A percentile compares a stretch with the other conserved stretches of the same genome.
These are phyloP conservation scores for Saksenaea vasiformis DNA, from an alignment of 371 early-diverging fungal genomes.

Conservation along the genomic window DNA sequence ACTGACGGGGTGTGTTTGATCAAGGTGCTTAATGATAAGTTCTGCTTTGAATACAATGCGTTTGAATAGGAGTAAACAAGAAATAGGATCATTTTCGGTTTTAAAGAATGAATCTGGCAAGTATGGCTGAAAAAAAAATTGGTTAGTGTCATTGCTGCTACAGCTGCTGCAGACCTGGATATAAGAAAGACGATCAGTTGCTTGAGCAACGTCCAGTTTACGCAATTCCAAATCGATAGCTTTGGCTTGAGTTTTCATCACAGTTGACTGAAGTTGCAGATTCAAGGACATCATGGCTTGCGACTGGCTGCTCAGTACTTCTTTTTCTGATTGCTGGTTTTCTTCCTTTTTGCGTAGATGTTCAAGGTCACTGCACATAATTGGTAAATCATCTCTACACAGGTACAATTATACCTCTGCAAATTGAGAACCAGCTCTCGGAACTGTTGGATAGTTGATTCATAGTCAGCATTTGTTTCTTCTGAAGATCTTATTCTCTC, in stretches of 20 bases:
- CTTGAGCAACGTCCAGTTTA: constrained; percentile 84
- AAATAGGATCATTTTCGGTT: constrained; percentile 79
- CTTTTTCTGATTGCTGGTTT: constrained; percentile 55
- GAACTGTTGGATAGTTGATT: constrained; percentile 86
- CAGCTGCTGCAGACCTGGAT: constrained; percentile 35
- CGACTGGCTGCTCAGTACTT: constrained; percentile 65
- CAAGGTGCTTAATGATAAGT: constrained; percentile 75
- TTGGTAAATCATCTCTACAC: neutral
- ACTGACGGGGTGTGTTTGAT: constrained; percentile 63
- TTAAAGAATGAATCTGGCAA: constrained; percentile 84
- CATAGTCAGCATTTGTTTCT: constrained; percentile 85
- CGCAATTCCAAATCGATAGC: constrained; percentile 89
- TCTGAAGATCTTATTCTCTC: constrained; percentile 64
- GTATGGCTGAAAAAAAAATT: constrained; percentile 60
- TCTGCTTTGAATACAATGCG: constrained; percentile 82
- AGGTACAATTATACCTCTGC: constrained; percentile 54
- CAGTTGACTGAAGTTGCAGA: constrained; percentile 77
- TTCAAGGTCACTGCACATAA: constrained; percentile 60
- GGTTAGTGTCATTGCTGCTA: neutral
- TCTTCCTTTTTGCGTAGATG: constrained; percentile 67
- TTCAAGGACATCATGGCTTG: constrained; percentile 86
- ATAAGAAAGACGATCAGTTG: constrained; percentile 72
- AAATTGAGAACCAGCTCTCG: constrained; percentile 79
- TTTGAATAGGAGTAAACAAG: constrained; percentile 74
- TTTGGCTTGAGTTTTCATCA: constrained; percentile 86